phyloP scores from a whole-genome alignment of 139 green algal species.

The Yamagishiella unicocca region DNA sequence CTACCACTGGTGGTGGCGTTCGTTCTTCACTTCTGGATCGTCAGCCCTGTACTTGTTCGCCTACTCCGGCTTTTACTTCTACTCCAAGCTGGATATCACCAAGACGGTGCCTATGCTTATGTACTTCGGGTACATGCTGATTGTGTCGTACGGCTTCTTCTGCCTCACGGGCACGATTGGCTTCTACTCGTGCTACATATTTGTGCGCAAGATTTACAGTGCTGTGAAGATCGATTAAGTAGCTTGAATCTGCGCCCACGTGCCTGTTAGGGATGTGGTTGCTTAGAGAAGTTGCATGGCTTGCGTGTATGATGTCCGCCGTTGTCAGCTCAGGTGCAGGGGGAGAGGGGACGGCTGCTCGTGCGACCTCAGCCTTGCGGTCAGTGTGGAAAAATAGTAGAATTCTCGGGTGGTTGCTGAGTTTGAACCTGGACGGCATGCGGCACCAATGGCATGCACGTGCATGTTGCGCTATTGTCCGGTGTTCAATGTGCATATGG shows the following conservation, averaged over 20 bases:
- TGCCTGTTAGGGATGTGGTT: too few relatives aligned
- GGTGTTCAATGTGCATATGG: too few relatives aligned
- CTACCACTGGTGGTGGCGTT: conserved; percentile 97
- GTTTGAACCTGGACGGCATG: too few relatives aligned
- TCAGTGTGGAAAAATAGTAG: too few relatives aligned
- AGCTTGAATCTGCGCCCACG: background rate
- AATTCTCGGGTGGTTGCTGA: too few relatives aligned
- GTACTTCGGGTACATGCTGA: conserved; percentile 96
- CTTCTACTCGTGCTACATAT: conserved; percentile 94
- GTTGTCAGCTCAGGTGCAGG: too few relatives aligned
- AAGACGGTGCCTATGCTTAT: conserved; percentile 86
- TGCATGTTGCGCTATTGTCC: too few relatives aligned
- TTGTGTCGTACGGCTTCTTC: conserved; percentile 92
- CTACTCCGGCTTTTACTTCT: conserved; percentile 98
- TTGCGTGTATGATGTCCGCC: too few relatives aligned
- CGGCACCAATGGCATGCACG: too few relatives aligned
- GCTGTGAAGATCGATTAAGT: conserved; percentile 96
- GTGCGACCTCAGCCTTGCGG: too few relatives aligned
- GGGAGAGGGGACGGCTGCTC: too few relatives aligned
- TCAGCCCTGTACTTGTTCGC: conserved; percentile 97
- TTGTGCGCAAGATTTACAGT: conserved; percentile 92
- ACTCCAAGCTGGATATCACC: conserved; percentile 97
- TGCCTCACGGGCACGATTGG: conserved; percentile 93
- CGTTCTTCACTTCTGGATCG: conserved; percentile 94
- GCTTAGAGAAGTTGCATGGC: too few relatives aligned